phyloP scores from a whole-genome alignment of 2,329 filamentous ascomycete species.

The Botrytis byssoidea region DNA sequence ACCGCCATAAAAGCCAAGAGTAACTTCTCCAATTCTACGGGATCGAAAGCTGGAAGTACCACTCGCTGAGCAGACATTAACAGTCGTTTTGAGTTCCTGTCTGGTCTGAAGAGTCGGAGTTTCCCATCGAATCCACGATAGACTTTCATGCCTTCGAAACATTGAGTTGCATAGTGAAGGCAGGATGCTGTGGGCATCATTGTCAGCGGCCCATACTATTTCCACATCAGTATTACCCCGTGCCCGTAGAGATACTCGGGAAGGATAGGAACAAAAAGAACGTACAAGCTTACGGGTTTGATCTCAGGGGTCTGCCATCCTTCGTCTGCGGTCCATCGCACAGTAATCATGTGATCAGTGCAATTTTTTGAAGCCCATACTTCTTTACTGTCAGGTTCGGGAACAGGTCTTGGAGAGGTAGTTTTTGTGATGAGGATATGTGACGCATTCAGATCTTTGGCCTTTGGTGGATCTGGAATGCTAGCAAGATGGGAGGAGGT shows the following conservation, averaged over 20 bases:
- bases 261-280: neutral
- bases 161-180: constrained; percentile 26
- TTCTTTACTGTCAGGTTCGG: constrained; percentile 32
- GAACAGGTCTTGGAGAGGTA: constrained; percentile 48
- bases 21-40: constrained; percentile 70
- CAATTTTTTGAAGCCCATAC: constrained; percentile 38
- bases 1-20: constrained; percentile 68
- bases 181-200: constrained; percentile 25
- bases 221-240: neutral
- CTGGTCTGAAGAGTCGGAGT: constrained; percentile 32
- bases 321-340: constrained; percentile 58
- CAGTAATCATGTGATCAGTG: constrained; percentile 82
- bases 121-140: constrained; percentile 61
- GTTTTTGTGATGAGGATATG: constrained; percentile 54
- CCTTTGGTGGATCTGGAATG: neutral
- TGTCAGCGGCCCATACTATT: constrained; percentile 9
- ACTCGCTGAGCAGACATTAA: constrained; percentile 62
- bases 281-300: constrained; percentile 64
- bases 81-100: constrained; percentile 49
- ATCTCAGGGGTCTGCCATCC: constrained; percentile 71
- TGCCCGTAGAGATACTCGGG: neutral
- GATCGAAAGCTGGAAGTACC: constrained; percentile 70
- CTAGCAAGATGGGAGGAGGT: neutral
- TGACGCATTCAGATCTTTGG: constrained; percentile 52
- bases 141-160: constrained; percentile 56